phyloP scores from a whole-genome alignment of 2,329 filamentous ascomycete species.

The Penicillium sp. region DNA sequence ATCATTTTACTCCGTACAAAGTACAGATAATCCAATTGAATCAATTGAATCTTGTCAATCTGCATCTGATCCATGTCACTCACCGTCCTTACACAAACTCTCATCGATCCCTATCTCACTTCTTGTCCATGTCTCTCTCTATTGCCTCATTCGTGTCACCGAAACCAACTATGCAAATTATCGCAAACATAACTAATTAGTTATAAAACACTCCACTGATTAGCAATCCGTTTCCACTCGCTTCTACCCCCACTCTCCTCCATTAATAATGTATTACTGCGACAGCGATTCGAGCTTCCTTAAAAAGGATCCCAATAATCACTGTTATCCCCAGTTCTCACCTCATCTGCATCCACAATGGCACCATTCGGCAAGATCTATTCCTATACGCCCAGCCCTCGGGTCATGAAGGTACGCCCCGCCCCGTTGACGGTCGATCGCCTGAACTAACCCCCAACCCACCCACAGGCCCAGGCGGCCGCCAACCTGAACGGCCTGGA shows the following conservation, averaged over 20 bases:
- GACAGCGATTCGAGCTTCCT: not conserved
- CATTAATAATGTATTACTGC: constrained; percentile 1
- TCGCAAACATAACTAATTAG: too few species aligned
- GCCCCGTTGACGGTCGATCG: not conserved
- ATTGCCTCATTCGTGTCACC: not conserved
- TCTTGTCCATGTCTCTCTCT: not conserved
- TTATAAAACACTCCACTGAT: not conserved
- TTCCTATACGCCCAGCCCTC: constrained; percentile 20
- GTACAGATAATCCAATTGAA: not conserved
- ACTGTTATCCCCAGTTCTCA: not conserved
- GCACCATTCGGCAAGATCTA: constrained; percentile 25
- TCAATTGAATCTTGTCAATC: not conserved
- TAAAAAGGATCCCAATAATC: not conserved
- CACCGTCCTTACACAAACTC: too few species aligned
- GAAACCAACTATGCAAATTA: not conserved
- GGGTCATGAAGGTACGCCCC: constrained; percentile 20
- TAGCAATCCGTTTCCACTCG: constrained; percentile 15
- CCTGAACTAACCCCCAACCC: not conserved
- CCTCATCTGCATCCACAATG: constrained; percentile 17
- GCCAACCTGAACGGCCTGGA: constrained; percentile 37
- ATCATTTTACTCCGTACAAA: too few species aligned
- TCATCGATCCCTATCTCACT: not conserved
- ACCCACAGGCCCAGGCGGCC: constrained; percentile 27
- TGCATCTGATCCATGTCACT: too few species aligned
- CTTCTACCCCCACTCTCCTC: constrained; percentile 6